Percentiles rank a stretch among this genome's conserved stretches.
phyloP scores from a whole-genome alignment of 768 basidiomycete genomes.

The Rhodotorula paludigena region DNA sequence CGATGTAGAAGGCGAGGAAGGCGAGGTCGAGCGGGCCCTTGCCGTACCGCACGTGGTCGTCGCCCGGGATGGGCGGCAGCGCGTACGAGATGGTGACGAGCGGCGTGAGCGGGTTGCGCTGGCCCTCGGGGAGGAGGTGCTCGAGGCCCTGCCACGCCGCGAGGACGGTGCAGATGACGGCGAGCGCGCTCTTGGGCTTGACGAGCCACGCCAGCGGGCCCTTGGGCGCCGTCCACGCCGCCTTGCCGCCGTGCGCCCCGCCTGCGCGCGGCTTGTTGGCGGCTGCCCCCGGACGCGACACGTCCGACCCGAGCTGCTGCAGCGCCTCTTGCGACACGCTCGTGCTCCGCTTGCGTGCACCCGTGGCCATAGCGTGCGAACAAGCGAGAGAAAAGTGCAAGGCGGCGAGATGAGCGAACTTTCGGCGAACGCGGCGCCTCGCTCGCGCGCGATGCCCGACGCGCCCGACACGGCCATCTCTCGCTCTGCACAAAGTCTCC shows the following conservation, averaged over 20 bases:
- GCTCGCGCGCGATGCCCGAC: not conserved
- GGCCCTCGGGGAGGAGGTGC: conserved; percentile 50
- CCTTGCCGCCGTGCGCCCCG: no score
- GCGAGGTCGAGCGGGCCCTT: conserved; percentile 68
- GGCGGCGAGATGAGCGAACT: not conserved
- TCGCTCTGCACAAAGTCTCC: not conserved
- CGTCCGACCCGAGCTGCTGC: no score
- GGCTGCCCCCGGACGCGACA: not conserved
- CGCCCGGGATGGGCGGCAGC: conserved; percentile 54
- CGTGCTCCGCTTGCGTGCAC: not conserved
- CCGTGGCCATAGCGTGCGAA: not conserved
- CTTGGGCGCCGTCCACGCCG: conserved; percentile 9
- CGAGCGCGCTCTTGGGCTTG: conserved; percentile 53
- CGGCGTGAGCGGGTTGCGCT: conserved; percentile 64
- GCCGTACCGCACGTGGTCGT: conserved; percentile 47
- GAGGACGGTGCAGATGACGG: conserved; percentile 60
- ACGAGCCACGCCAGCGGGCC: conserved; percentile 35
- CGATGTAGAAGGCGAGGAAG: conserved; percentile 75
- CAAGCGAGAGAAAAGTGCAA: not conserved
- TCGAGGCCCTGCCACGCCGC: conserved; percentile 66
- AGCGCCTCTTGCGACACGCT: not conserved
- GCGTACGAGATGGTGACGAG: conserved; percentile 68
- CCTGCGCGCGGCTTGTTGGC: no score
- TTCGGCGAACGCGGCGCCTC: not conserved
- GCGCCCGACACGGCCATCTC: not conserved